Percentiles rank a stretch among this genome's conserved stretches.
Evolutionary conservation across 2,329 filamentous ascomycete genomes (phyloP).

Genomic region (Pezicula neosporulosa): DNA sequence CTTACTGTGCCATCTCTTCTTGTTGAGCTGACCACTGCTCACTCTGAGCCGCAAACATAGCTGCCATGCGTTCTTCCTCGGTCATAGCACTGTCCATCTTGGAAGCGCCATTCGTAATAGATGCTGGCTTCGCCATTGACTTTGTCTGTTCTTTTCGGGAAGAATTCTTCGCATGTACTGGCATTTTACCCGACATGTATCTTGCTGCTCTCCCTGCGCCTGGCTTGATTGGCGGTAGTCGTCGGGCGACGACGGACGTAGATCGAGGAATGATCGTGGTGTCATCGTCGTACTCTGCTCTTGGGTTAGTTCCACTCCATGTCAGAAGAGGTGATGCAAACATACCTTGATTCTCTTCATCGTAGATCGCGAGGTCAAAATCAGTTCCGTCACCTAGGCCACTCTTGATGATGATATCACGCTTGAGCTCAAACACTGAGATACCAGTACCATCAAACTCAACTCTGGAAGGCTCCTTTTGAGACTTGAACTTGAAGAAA

Average conservation of each 20-base stretch:
- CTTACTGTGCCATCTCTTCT: slow-evolving; percentile 82
- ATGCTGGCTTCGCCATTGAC: slow-evolving; percentile 48
- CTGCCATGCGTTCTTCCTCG: slow-evolving; percentile 90
- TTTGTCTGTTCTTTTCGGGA: slow-evolving; percentile 61
- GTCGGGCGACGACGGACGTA: slow-evolving; percentile 85
- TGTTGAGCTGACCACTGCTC: slow-evolving; percentile 93
- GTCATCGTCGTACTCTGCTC: slow-evolving; percentile 90
- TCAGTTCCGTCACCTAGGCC: slow-evolving; percentile 93
- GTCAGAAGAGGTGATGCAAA: slow-evolving; percentile 9
- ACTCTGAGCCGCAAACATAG: slow-evolving; percentile 85
- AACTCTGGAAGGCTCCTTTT: slow-evolving; percentile 90
- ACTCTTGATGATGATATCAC: slow-evolving; percentile 94
- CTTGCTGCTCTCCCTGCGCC: slow-evolving; percentile 88
- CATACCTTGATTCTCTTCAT: slow-evolving; percentile 88
- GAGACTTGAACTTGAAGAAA: slow-evolving; percentile 99
- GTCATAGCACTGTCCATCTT: slow-evolving; percentile 78
- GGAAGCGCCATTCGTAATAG: slow-evolving; percentile 48
- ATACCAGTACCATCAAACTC: slow-evolving; percentile 97
- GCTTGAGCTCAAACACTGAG: slow-evolving; percentile 97
- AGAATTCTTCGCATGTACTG: slow-evolving; percentile 78
- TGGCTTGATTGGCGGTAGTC: slow-evolving; percentile 77
- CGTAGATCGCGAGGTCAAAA: slow-evolving; percentile 92
- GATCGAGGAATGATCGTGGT: slow-evolving; percentile 96
- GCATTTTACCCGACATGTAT: slow-evolving; percentile 96
- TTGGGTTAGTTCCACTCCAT: slow-evolving; percentile 25